Evolutionary conservation across 139 green algal genomes (phyloP).

Genomic region (Protoeuglena noctilucae): DNA sequence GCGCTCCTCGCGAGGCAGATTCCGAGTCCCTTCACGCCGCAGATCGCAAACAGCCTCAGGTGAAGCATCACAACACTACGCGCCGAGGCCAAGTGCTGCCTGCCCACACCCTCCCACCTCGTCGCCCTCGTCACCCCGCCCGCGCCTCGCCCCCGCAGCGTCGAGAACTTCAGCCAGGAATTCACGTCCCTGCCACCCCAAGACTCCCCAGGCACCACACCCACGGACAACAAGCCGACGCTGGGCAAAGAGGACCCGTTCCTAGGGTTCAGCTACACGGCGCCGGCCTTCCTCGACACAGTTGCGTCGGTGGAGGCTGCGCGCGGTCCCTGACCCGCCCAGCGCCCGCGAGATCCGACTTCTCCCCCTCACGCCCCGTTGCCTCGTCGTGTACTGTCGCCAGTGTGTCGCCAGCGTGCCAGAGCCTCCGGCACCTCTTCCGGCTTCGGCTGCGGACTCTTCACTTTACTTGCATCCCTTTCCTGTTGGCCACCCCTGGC

Average conservation of each 20-base stretch:
- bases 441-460: too few species aligned
- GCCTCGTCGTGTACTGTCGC: too few species aligned
- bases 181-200: conserved; percentile 50
- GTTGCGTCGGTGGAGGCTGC: too few species aligned
- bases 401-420: too few species aligned
- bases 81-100: neutral
- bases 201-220: conserved; percentile 54
- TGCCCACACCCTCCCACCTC: neutral
- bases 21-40: conserved; percentile 65
- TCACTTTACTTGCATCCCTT: too few species aligned
- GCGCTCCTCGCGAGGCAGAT: conserved; percentile 55
- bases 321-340: too few species aligned
- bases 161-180: conserved; percentile 74
- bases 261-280: neutral
- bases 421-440: too few species aligned
- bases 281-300: too few species aligned
- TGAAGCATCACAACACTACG: neutral
- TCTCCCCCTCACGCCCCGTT: too few species aligned
- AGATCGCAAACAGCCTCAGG: neutral
- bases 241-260: neutral
- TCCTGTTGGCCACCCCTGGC: too few species aligned
- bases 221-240: conserved; percentile 1
- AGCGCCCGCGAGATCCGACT: too few species aligned
- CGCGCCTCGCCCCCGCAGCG: conserved; percentile 15
- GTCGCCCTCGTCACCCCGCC: conserved; percentile 18